Evolutionary conservation across 179 eudicot species (phyloP).

Genomic region (Beta lomatogona): DNA sequence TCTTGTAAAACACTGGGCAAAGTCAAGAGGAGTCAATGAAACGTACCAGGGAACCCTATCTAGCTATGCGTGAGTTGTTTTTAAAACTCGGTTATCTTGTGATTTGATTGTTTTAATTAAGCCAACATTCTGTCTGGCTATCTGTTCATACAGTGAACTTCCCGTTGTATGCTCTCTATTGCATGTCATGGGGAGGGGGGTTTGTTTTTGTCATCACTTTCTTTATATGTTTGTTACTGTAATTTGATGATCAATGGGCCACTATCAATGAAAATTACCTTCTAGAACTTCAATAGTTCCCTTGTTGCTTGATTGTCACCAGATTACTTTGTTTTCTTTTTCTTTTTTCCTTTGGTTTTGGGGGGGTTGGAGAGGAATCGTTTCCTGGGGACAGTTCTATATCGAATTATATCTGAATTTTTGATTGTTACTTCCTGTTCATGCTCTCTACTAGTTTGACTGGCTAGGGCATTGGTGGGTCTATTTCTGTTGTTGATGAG

Average conservation of each 20-base stretch:
- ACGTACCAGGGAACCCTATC: constrained; percentile 96
- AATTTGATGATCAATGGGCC: background rate
- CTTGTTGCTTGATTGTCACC: background rate
- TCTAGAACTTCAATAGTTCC: background rate
- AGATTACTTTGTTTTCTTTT: background rate
- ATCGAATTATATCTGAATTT: background rate
- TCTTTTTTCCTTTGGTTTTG: too few species aligned
- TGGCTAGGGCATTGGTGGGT: background rate
- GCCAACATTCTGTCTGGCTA: background rate
- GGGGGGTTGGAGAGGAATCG: background rate
- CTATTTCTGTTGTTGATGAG: background rate
- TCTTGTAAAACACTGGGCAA: constrained; percentile 99
- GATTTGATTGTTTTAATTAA: background rate
- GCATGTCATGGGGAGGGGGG: background rate
- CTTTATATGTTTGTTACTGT: background rate
- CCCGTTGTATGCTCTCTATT: background rate
- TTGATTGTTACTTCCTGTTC: background rate
- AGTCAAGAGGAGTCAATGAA: constrained; percentile 90
- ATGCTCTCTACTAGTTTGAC: background rate
- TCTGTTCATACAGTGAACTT: background rate
- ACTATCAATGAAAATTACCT: background rate
- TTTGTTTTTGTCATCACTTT: background rate
- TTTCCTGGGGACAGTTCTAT: background rate
- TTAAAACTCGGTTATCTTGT: background rate
- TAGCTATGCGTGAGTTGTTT: constrained; percentile 89